Percentiles rank a stretch among this genome's conserved stretches.
phyloP scores from a whole-genome alignment of 805 yeast species.

The Myxozyma melibiosi region DNA sequence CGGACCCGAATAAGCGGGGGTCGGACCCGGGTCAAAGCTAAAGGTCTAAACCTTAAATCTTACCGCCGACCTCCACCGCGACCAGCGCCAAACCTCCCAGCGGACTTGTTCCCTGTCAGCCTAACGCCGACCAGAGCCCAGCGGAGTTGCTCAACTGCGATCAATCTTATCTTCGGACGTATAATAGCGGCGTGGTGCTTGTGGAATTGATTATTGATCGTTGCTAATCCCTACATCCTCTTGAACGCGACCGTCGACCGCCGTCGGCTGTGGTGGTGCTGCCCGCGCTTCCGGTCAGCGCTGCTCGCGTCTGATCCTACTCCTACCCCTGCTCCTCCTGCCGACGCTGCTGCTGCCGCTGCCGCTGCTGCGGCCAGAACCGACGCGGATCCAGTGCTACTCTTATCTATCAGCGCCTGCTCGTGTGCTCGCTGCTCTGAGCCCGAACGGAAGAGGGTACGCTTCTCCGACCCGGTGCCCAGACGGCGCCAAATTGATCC shows the following conservation, averaged over 20 bases:
- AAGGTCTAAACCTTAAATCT: no score
- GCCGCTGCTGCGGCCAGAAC: background rate
- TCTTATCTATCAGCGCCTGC: conserved; percentile 9
- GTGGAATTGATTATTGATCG: no score
- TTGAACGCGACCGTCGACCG: conserved; percentile 29
- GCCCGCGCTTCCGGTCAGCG: conserved; percentile 15
- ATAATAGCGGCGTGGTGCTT: no score
- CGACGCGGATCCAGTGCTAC: conserved; percentile 1
- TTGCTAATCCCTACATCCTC: background rate
- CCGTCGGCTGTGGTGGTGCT: conserved; percentile 11
- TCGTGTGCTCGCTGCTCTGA: conserved; percentile 1
- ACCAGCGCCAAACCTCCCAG: background rate
- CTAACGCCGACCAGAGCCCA: no score
- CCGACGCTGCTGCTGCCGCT: conserved; percentile 3
- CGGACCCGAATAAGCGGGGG: background rate
- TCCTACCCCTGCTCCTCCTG: conserved; percentile 3
- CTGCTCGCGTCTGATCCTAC: conserved; percentile 9
- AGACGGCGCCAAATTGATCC: conserved; percentile 6
- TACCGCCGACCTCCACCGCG: conserved; percentile 9
- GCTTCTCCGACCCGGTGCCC: conserved; percentile 7
- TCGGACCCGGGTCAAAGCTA: conserved; percentile 8
- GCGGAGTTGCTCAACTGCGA: no score
- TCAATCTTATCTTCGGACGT: no score
- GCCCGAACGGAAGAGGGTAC: conserved; percentile 1
- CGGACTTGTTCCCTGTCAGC: background rate